A percentile compares a stretch with the other conserved stretches of the same genome.
Evolutionary conservation across 495 filamentous ascomycete genomes (phyloP).

Genomic region (Daldinia decipiens): DNA sequence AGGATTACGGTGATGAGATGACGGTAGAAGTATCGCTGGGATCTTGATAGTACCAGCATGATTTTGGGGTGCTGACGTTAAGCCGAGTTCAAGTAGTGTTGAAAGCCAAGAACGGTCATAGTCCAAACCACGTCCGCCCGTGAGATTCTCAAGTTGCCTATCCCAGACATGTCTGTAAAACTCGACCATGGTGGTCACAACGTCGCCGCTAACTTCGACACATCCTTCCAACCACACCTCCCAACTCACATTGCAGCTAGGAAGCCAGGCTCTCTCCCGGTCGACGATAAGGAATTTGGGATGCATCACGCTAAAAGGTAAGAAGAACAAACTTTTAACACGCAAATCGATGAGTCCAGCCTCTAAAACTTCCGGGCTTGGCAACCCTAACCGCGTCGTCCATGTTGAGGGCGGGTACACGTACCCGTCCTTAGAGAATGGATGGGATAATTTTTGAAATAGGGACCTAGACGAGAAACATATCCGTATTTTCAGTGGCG

Average conservation of each 20-base stretch:
- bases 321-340: conserved; percentile 76
- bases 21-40: conserved; percentile 71
- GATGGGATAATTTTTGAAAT: conserved; percentile 75
- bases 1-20: conserved; percentile 73
- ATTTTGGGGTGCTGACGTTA: conserved; percentile 27
- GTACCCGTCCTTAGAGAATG: conserved; percentile 64
- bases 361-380: conserved; percentile 58
- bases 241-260: conserved; percentile 80
- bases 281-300: conserved; percentile 80
- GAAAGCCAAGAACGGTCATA: conserved; percentile 4
- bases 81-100: conserved; percentile 18
- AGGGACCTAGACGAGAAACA: conserved; percentile 74
- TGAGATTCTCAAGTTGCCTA: conserved; percentile 34
- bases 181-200: conserved; percentile 62
- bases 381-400: conserved; percentile 67
- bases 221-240: conserved; percentile 80
- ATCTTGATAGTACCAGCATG: conserved; percentile 21
- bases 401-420: conserved; percentile 66
- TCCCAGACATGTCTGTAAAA: conserved; percentile 72
- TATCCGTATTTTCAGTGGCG: conserved; percentile 62
- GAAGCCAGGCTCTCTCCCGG: conserved; percentile 66
- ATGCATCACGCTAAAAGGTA: conserved; percentile 80
- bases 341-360: conserved; percentile 66
- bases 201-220: conserved; percentile 65
- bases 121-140: conserved; percentile 6